phyloP scores from a whole-genome alignment of 2,329 filamentous ascomycete genomes.

The Monascus ruber region DNA sequence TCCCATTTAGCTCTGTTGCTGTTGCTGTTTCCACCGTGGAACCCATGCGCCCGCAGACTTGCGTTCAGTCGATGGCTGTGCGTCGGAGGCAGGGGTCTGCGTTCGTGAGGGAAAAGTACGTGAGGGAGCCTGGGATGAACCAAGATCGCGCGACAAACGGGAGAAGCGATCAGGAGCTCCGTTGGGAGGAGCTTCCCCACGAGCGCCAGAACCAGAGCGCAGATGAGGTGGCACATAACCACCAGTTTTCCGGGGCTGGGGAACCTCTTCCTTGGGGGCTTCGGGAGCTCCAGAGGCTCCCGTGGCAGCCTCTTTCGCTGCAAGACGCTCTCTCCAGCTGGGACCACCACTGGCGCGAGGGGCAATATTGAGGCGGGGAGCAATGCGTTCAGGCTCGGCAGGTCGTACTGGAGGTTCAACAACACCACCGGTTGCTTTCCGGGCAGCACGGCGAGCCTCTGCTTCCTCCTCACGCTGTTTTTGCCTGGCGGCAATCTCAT shows the following conservation, averaged over 20 bases:
- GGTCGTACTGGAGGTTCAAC: conserved; percentile 38
- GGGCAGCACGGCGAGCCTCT: conserved; percentile 59
- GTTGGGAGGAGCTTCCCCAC: conserved; percentile 15
- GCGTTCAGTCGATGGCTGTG: conserved; percentile 18
- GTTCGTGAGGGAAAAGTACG: conserved; percentile 1
- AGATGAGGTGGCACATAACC: conserved; percentile 32
- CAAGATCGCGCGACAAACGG: conserved; percentile 19
- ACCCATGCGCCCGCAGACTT: conserved; percentile 23
- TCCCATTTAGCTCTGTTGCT: conserved; percentile 19
- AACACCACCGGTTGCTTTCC: conserved; percentile 45
- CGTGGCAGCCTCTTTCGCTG: conserved; percentile 33
- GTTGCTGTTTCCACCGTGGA: conserved; percentile 23
- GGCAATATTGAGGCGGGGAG: conserved; percentile 46
- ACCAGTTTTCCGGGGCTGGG: conserved; percentile 18
- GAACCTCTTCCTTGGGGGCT: conserved; percentile 16
- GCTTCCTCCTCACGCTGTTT: conserved; percentile 80
- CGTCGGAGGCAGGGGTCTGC: conserved; percentile 10
- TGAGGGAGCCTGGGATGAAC: conserved; percentile 13
- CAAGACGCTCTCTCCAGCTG: conserved; percentile 52
- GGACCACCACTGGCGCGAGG: conserved; percentile 34
- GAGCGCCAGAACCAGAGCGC: conserved; percentile 20
- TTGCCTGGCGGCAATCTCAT: conserved; percentile 55
- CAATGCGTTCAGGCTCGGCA: conserved; percentile 37
- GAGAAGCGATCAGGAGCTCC: conserved; percentile 15
- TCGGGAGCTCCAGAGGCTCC: conserved; percentile 7